Base-by-base conservation (phyloP, 768 basidiomycete species). In the Rhodosporidiobolus sp. region DNA sequence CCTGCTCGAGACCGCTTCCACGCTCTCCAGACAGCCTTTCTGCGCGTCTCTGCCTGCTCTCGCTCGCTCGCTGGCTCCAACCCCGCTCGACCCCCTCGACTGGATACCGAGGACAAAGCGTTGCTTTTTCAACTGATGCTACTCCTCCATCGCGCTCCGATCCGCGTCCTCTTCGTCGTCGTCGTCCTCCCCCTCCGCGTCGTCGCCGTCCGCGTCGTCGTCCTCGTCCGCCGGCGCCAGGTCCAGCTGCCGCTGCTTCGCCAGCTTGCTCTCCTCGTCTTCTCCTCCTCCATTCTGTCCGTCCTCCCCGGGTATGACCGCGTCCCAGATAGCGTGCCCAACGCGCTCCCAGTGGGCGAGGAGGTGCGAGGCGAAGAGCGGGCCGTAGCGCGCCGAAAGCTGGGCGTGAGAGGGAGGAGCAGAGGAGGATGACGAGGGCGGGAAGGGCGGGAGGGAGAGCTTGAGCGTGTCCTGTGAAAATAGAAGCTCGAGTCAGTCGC, bases 341-440 rank as follows among this genome's bases (percentile, higher is more conserved):
- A 68, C 67, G 38, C 50, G 0, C 5, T 58, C 50, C 74, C 74
- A 76, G n/a, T 55, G n/a, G 19, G 54, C 38, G 16, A 22, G 2
- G 24, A 76, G 30, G 11, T 52, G 58, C 1, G 26, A 17, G 6
- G 64, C 74, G 32, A 76, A 76, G 35, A 76, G 48, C 4, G 55
- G 54, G 20, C 74, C 74, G 57, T 76, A 72, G 35, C 61, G 64
- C 0, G n/a, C 60, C 24, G 66, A 30, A 26, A 75, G 56, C 11
- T 50, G 30, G 43, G n/a, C 14, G 19, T 38, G 24, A 9, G 67
- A 67, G 5, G 61, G 8, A 24, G 56, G 16, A 20, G 32, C 28
- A 4, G 32, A 28, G 26, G 61, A 49, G 7, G 24, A 6, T 11
- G 9, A 11, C 30, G 63, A 30, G 3, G 43, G 35, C 2, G 54